Conservation (phyloP, 2,329 filamentous ascomycete genomes). For the Arthrobotrys entomopaga region DNA sequence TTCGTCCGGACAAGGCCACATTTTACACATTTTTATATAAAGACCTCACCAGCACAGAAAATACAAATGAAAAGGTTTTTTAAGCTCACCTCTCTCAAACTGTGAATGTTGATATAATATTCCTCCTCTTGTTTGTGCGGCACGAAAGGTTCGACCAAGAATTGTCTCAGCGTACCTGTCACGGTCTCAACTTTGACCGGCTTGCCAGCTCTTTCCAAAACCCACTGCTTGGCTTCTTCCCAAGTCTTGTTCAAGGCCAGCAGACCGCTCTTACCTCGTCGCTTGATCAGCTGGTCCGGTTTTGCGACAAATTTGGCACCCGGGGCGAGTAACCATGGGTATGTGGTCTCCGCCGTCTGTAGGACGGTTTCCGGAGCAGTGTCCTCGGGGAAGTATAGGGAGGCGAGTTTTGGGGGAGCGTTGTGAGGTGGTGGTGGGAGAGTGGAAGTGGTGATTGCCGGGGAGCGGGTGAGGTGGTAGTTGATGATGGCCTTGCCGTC, state of each 20-base stretch:
- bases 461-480: slow-evolving; percentile 98
- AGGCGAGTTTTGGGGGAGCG: slow-evolving; percentile 86
- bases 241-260: slow-evolving; percentile 97
- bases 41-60: slow-evolving; percentile 1
- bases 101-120: slow-evolving; percentile 99
- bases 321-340: slow-evolving; percentile 88
- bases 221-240: slow-evolving; percentile 92
- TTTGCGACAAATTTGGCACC: slow-evolving; percentile 96
- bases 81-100: slow-evolving; percentile 90
- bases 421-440: slow-evolving; percentile 88
- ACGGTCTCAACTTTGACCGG: slow-evolving; percentile 91
- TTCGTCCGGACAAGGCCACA: slow-evolving; percentile 40
- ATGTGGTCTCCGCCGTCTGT: slow-evolving; percentile 93
- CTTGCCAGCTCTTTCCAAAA: slow-evolving; percentile 91
- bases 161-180: slow-evolving; percentile 87
- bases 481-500: slow-evolving; percentile 99
- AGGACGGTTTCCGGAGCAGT: slow-evolving; percentile 83
- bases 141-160: slow-evolving; percentile 98
- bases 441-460: slow-evolving; percentile 97
- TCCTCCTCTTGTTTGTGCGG: slow-evolving; percentile 94
- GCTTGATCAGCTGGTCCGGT: slow-evolving; percentile 99
- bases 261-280: slow-evolving; percentile 97
- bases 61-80: slow-evolving; percentile 42
- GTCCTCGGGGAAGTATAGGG: slow-evolving; percentile 90
- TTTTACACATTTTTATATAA: slow-evolving; percentile 26